These are phyloP conservation scores for Craspedostauros australis DNA, from an alignment of 108 stramenopile species.

Conservation along the genomic window DNA sequence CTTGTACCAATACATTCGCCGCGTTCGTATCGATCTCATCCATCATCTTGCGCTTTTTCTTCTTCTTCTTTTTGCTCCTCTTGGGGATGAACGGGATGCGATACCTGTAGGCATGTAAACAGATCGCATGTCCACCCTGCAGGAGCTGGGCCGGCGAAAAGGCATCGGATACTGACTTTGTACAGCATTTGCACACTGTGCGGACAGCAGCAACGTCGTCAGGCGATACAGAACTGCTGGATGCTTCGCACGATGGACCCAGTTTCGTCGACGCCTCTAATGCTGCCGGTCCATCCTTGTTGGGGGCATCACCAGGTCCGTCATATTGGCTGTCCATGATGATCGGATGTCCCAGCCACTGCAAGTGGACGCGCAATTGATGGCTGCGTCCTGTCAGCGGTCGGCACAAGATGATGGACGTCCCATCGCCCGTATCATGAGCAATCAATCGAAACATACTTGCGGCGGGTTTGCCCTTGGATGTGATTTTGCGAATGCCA, in stretches of 20 bases:
- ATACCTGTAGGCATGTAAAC: slow-evolving; percentile 68
- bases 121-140: slow-evolving; percentile 59
- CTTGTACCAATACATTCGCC: neutral
- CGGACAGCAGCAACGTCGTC: slow-evolving; percentile 31
- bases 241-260: neutral
- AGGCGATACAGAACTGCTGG: slow-evolving; percentile 4
- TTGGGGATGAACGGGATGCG: neutral
- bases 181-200: slow-evolving; percentile 39
- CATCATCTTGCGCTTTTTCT: neutral
- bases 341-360: slow-evolving; percentile 73
- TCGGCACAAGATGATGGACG: slow-evolving; percentile 53
- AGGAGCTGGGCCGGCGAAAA: slow-evolving; percentile 66
- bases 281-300: slow-evolving; percentile 18
- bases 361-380: slow-evolving; percentile 86
- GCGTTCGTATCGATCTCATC: neutral
- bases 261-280: neutral
- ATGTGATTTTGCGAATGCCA: slow-evolving; percentile 51
- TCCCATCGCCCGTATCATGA: slow-evolving; percentile 41
- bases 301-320: slow-evolving; percentile 13
- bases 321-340: slow-evolving; percentile 80
- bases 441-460: slow-evolving; percentile 59
- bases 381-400: slow-evolving; percentile 90
- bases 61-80: neutral
- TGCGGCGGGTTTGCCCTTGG: slow-evolving; percentile 51
- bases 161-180: slow-evolving; percentile 25